A percentile compares a stretch with the other conserved stretches of the same genome.
Conservation (phyloP, 2,329 filamentous ascomycete genomes). For the Fusarium dlaminii region DNA sequence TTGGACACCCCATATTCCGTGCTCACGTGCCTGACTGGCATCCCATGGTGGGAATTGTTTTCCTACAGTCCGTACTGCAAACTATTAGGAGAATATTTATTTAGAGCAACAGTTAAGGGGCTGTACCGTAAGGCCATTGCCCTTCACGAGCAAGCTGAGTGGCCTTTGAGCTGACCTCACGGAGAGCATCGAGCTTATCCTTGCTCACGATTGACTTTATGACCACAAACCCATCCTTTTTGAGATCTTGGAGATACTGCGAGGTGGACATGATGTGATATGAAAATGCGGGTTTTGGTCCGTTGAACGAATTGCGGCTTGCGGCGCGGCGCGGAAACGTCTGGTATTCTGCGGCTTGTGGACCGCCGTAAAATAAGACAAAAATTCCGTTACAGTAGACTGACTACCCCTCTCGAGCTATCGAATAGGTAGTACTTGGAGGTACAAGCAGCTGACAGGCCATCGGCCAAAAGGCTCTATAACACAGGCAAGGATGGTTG, state of each 20-base stretch:
- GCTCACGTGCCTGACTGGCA: constrained; percentile 59
- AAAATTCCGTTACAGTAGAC: constrained; percentile 1
- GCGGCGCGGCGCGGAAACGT: background rate
- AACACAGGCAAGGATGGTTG: constrained; percentile 1
- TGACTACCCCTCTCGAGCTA: constrained; percentile 6
- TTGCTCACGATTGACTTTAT: constrained; percentile 71
- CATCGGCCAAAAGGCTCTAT: constrained; percentile 23
- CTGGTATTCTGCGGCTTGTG: constrained; percentile 4
- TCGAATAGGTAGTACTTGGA: background rate
- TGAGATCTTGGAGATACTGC: constrained; percentile 59
- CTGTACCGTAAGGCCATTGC: constrained; percentile 73
- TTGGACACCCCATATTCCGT: constrained; percentile 90
- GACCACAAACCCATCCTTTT: constrained; percentile 78
- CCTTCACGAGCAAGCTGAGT: constrained; percentile 72
- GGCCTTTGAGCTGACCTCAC: constrained; percentile 65
- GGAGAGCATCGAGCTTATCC: constrained; percentile 66
- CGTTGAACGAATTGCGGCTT: background rate
- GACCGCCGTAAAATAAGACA: constrained; percentile 31
- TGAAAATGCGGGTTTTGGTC: constrained; percentile 5
- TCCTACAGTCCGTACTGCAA: constrained; percentile 50
- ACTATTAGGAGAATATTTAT: background rate
- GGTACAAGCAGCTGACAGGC: constrained; percentile 11
- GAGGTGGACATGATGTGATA: constrained; percentile 30
- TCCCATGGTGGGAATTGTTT: constrained; percentile 94
- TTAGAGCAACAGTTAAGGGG: constrained; percentile 70